Conservation (phyloP, 805 yeast species). For the Pichia insulana region DNA sequence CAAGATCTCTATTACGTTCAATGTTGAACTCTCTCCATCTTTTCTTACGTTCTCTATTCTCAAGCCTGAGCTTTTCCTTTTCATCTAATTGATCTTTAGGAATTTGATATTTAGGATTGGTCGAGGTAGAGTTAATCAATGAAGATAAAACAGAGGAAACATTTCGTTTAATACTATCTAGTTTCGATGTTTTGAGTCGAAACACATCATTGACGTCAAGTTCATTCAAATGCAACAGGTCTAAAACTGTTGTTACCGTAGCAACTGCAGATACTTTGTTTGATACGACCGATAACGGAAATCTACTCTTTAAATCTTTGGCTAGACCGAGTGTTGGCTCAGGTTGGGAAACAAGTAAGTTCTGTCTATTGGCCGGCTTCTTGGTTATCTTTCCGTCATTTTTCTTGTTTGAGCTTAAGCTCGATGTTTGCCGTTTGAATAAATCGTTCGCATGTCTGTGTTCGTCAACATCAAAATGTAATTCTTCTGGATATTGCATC, state of each 20-base stretch:
- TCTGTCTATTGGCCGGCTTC: background rate
- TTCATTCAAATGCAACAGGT: conserved; percentile 6
- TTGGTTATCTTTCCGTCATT: background rate
- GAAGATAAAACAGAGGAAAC: conserved; percentile 11
- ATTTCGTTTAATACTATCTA: conserved; percentile 9
- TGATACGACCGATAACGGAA: background rate
- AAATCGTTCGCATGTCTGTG: background rate
- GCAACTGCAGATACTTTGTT: conserved; percentile 4
- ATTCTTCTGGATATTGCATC: conserved; percentile 46
- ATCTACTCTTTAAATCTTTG: background rate
- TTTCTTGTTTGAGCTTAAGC: background rate
- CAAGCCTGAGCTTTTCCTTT: conserved; percentile 51
- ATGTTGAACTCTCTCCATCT: conserved; percentile 77
- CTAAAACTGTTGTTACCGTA: conserved; percentile 8
- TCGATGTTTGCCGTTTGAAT: background rate
- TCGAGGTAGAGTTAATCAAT: conserved; percentile 4
- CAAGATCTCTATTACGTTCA: conserved; percentile 80
- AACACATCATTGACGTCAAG: conserved; percentile 4
- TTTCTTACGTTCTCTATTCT: conserved; percentile 70
- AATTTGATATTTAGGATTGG: conserved; percentile 2
- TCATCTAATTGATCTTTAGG: conserved; percentile 24
- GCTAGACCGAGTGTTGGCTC: conserved; percentile 1
- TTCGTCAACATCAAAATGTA: conserved; percentile 21
- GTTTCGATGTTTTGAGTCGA: conserved; percentile 4
- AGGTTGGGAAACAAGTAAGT: no score